phyloP scores from a whole-genome alignment of 2,329 filamentous ascomycete species.

The Phaeosphaeriaceae sp. region DNA sequence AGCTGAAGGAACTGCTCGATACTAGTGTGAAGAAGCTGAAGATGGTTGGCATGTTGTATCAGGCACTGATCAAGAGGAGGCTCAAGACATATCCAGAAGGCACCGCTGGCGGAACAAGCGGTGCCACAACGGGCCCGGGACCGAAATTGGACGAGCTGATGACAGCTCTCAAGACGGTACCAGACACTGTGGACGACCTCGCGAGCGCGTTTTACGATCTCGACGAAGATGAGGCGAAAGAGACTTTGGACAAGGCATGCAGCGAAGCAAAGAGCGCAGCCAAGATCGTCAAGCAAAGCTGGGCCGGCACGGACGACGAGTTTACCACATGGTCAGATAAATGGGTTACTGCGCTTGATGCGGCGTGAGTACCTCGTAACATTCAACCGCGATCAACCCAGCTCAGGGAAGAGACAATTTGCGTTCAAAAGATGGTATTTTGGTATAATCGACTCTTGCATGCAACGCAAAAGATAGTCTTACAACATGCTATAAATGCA shows the following conservation, averaged over 20 bases:
- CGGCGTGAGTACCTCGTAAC: slow-evolving; percentile 24
- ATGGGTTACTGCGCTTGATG: slow-evolving; percentile 57
- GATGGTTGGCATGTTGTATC: slow-evolving; percentile 72
- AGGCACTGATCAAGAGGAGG: slow-evolving; percentile 73
- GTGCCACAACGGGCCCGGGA: slow-evolving; percentile 18
- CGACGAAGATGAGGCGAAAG: slow-evolving; percentile 65
- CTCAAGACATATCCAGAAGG: slow-evolving; percentile 61
- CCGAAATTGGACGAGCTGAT: slow-evolving; percentile 63
- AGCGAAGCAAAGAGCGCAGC: slow-evolving; percentile 64
- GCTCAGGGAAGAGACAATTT: background rate
- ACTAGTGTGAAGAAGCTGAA: slow-evolving; percentile 69
- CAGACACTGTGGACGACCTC: slow-evolving; percentile 73
- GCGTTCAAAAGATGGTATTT: background rate
- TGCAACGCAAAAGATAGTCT: background rate
- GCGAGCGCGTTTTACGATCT: slow-evolving; percentile 76
- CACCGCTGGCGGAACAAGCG: slow-evolving; percentile 10
- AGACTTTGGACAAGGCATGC: slow-evolving; percentile 66
- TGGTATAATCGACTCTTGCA: background rate
- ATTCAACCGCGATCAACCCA: no score
- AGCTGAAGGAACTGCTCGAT: slow-evolving; percentile 72
- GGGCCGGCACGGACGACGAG: slow-evolving; percentile 73
- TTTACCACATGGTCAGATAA: slow-evolving; percentile 78
- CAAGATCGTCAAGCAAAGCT: slow-evolving; percentile 64
- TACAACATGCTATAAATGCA: background rate
- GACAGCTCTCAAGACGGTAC: slow-evolving; percentile 64